Conservation (phyloP, 352 stramenopile species). For the Globisporangium heterothallicum region DNA sequence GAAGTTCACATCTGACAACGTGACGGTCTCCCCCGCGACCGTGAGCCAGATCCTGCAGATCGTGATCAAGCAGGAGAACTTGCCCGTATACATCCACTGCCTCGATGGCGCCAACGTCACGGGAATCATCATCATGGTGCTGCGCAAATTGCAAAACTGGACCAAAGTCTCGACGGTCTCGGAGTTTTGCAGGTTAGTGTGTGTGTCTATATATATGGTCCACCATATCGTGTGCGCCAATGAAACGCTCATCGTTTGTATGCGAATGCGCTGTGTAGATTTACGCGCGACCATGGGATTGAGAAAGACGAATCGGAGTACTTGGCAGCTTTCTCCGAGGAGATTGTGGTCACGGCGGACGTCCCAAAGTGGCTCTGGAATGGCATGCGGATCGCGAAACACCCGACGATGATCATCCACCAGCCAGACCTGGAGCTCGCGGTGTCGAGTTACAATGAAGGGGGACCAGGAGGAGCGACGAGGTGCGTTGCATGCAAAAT, state of each 20-base stretch:
- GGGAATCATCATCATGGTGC: constrained; percentile 84
- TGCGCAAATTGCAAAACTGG: constrained; percentile 86
- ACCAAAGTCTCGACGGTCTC: constrained; percentile 78
- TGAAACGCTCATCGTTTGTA: not conserved
- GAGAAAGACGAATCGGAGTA: constrained; percentile 88
- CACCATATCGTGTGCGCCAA: not conserved
- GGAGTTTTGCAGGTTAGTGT: constrained; percentile 65
- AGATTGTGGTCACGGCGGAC: constrained; percentile 72
- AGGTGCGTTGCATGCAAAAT: constrained; percentile 13
- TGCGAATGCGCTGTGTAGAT: constrained; percentile 22
- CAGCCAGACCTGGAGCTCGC: constrained; percentile 61
- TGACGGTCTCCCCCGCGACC: constrained; percentile 71
- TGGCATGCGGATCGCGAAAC: constrained; percentile 72
- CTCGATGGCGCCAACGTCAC: constrained; percentile 86
- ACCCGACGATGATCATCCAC: constrained; percentile 85
- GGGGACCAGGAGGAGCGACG: constrained; percentile 14
- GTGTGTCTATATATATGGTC: not conserved
- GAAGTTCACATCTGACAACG: constrained; percentile 86
- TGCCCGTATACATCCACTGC: constrained; percentile 84
- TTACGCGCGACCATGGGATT: constrained; percentile 80
- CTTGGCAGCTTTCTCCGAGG: constrained; percentile 70
- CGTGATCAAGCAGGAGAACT: constrained; percentile 68
- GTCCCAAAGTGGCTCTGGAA: constrained; percentile 84
- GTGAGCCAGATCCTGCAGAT: constrained; percentile 77
- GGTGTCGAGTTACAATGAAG: constrained; percentile 27